phyloP scores from a whole-genome alignment of 495 filamentous ascomycete genomes.

The Hyaloscypha bicolor region DNA sequence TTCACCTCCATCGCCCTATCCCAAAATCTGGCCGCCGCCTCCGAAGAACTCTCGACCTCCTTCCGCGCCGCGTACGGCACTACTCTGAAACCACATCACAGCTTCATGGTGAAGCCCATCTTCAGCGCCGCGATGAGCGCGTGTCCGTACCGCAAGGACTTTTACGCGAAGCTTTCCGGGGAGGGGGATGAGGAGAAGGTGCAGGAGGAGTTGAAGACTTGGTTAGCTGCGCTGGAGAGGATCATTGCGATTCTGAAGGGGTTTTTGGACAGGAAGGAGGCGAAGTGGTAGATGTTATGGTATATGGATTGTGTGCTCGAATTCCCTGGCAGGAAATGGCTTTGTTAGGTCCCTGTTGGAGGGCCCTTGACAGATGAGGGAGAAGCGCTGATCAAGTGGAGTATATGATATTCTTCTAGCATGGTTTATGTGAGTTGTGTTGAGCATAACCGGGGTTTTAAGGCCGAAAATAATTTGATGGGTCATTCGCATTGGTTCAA shows the following conservation, averaged over 20 bases:
- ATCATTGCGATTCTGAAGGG: conserved; percentile 73
- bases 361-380: background rate
- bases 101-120: conserved; percentile 80
- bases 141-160: conserved; percentile 87
- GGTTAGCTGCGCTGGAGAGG: conserved; percentile 75
- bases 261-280: conserved; percentile 68
- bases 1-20: conserved; percentile 87
- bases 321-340: background rate
- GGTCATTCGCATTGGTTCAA: background rate
- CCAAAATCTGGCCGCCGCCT: conserved; percentile 65
- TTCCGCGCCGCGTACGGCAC: conserved; percentile 83
- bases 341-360: background rate
- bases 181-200: conserved; percentile 67
- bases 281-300: conserved; percentile 60
- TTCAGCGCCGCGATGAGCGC: conserved; percentile 92
- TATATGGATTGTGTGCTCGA: background rate
- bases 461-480: background rate
- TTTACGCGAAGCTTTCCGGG: conserved; percentile 81
- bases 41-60: conserved; percentile 77
- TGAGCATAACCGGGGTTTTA: background rate
- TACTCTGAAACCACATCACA: conserved; percentile 91
- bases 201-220: conserved; percentile 58
- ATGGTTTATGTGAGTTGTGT: background rate
- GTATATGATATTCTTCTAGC: background rate
- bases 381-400: background rate